Evolutionary conservation across 169 alveolate genomes (phyloP).

Genomic region (Amoebophrya sp.): DNA sequence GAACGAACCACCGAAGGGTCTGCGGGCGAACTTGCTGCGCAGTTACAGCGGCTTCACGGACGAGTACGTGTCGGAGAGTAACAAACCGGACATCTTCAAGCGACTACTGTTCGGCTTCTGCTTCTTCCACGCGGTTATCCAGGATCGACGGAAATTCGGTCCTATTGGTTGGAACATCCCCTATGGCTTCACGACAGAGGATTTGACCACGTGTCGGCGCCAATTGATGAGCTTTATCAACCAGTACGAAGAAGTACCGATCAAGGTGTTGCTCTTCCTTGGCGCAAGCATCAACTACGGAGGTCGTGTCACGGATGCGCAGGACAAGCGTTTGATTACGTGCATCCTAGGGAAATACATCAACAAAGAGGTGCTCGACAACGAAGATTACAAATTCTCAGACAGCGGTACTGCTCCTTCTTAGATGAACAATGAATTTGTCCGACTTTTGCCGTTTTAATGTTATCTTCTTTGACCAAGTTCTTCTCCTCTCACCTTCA

Average conservation of each 20-base stretch:
- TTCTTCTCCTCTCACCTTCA: too few species aligned
- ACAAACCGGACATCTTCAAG: constrained; percentile 75
- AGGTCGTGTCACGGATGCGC: constrained; percentile 86
- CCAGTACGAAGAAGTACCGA: constrained; percentile 53
- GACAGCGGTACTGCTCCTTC: constrained; percentile 68
- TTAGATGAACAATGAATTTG: too few species aligned
- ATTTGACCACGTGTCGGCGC: constrained; percentile 69
- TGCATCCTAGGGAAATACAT: neutral
- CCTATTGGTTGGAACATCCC: constrained; percentile 91
- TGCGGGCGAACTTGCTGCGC: constrained; percentile 61
- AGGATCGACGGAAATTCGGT: constrained; percentile 81
- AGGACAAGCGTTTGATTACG: constrained; percentile 63
- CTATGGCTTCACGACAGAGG: constrained; percentile 79
- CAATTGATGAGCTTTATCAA: constrained; percentile 73
- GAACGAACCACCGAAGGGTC: constrained; percentile 63
- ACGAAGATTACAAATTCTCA: constrained; percentile 64
- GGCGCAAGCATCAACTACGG: constrained; percentile 86
- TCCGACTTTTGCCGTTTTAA: too few species aligned
- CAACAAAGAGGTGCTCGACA: neutral
- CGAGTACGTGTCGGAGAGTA: constrained; percentile 54
- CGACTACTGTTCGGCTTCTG: constrained; percentile 79
- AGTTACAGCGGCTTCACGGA: constrained; percentile 39
- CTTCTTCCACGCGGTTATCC: constrained; percentile 91
- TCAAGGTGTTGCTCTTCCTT: constrained; percentile 66
- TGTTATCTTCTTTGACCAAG: too few species aligned